These are phyloP conservation scores for Maudiozyma turicensis DNA, from an alignment of 805 yeast species.

Conservation along the genomic window DNA sequence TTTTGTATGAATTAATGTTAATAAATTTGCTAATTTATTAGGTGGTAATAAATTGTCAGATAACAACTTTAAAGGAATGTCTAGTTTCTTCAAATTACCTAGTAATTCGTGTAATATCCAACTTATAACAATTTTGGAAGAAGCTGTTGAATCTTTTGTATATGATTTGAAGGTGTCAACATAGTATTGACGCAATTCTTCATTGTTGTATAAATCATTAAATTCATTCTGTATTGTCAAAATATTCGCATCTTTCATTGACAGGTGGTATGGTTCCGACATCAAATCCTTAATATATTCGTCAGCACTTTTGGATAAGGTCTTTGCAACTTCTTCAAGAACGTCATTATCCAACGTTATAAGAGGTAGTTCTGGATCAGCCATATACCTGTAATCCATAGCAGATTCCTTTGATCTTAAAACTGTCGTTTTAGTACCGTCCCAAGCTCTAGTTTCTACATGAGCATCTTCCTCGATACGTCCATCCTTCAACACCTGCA, in stretches of 20 bases:
- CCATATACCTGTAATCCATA: slow-evolving; percentile 86
- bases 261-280: slow-evolving; percentile 42
- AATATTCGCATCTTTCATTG: slow-evolving; percentile 67
- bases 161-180: slow-evolving; percentile 27
- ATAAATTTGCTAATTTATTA: slow-evolving; percentile 42
- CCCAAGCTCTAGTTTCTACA: slow-evolving; percentile 86
- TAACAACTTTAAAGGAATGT: slow-evolving; percentile 27
- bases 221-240: slow-evolving; percentile 38
- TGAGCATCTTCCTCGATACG: slow-evolving; percentile 18
- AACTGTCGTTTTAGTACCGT: slow-evolving; percentile 58
- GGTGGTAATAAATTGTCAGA: slow-evolving; percentile 29
- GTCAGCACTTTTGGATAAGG: slow-evolving; percentile 57
- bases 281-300: slow-evolving; percentile 38
- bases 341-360: slow-evolving; percentile 37
- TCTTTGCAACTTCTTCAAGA: slow-evolving; percentile 31
- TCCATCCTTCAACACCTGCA: slow-evolving; percentile 35
- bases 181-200: slow-evolving; percentile 44
- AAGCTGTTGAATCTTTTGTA: slow-evolving; percentile 21
- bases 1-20: slow-evolving; percentile 39
- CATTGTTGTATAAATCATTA: slow-evolving; percentile 18
- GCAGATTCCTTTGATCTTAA: slow-evolving; percentile 72
- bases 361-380: slow-evolving; percentile 80
- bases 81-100: slow-evolving; percentile 54
- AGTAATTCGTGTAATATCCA: slow-evolving; percentile 79
- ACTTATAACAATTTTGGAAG: slow-evolving; percentile 43